Evolutionary conservation across 2,329 filamentous ascomycete genomes (phyloP).

Genomic region (Colletotrichum simmondsii): DNA sequence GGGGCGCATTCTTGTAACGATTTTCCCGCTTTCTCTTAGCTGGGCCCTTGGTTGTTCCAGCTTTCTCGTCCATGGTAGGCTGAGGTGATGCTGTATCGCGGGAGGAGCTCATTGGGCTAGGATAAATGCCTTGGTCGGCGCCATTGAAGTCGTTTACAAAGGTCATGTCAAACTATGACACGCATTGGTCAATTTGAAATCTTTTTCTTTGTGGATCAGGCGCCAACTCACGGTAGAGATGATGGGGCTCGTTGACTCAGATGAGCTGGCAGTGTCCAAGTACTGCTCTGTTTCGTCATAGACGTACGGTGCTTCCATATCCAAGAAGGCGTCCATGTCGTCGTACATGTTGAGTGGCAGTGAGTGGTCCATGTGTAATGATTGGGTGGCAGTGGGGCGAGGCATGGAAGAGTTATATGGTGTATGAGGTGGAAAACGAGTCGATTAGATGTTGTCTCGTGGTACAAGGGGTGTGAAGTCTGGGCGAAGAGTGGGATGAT

Average conservation of each 20-base stretch:
- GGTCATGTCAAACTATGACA: slow-evolving; percentile 35
- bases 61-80: slow-evolving; percentile 23
- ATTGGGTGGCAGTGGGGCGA: neutral
- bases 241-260: slow-evolving; percentile 35
- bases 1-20: slow-evolving; percentile 63
- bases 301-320: slow-evolving; percentile 34
- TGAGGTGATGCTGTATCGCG: slow-evolving; percentile 36
- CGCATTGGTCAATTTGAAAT: neutral
- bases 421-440: neutral
- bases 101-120: slow-evolving; percentile 43
- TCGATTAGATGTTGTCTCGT: slow-evolving; percentile 1
- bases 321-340: slow-evolving; percentile 34
- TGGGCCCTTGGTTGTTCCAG: slow-evolving; percentile 45
- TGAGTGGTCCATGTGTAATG: slow-evolving; percentile 23
- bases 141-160: slow-evolving; percentile 40
- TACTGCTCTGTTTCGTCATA: slow-evolving; percentile 34
- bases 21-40: slow-evolving; percentile 62
- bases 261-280: slow-evolving; percentile 34
- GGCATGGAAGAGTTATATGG: neutral
- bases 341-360: slow-evolving; percentile 34
- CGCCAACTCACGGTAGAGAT: slow-evolving; percentile 32
- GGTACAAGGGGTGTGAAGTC: neutral
- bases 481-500: slow-evolving; percentile 7
- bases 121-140: slow-evolving; percentile 42
- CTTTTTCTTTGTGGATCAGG: neutral